Conservation (phyloP, 352 stramenopile genomes). For the Saprolegnia parasitica region DNA sequence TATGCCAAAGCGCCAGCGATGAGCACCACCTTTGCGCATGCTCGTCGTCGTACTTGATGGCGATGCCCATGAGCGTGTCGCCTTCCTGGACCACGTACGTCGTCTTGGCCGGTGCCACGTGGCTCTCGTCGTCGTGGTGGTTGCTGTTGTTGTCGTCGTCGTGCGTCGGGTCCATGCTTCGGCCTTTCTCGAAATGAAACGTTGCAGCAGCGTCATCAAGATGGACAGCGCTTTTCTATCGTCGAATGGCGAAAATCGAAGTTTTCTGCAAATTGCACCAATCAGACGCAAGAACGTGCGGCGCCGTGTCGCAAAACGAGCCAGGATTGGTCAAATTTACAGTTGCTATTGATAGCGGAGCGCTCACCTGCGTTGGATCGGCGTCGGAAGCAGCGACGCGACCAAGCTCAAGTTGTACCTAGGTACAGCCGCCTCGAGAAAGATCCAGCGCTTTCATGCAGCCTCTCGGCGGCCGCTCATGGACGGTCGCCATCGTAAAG, state of each 20-base stretch:
- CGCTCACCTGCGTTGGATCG: not conserved
- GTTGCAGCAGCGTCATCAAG: not conserved
- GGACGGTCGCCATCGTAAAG: too few relatives aligned
- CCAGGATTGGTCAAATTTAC: not conserved
- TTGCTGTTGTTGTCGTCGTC: not conserved
- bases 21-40: not conserved
- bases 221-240: not conserved
- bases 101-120: not conserved
- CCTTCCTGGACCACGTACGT: conserved; percentile 41
- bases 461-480: not conserved
- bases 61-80: conserved; percentile 45
- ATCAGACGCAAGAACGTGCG: not conserved
- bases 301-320: too few relatives aligned
- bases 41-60: conserved; percentile 33
- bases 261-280: not conserved
- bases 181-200: conserved; percentile 1
- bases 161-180: not conserved
- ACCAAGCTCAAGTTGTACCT: not conserved
- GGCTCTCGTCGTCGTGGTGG: not conserved
- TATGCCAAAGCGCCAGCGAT: conserved; percentile 19
- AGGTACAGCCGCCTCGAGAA: not conserved
- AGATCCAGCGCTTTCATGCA: not conserved
- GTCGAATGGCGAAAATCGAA: not conserved
- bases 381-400: too few relatives aligned
- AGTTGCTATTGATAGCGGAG: not conserved